Base-by-base conservation (phyloP, 768 basidiomycete genomes). In the Leucocoprinus leucothites region DNA sequence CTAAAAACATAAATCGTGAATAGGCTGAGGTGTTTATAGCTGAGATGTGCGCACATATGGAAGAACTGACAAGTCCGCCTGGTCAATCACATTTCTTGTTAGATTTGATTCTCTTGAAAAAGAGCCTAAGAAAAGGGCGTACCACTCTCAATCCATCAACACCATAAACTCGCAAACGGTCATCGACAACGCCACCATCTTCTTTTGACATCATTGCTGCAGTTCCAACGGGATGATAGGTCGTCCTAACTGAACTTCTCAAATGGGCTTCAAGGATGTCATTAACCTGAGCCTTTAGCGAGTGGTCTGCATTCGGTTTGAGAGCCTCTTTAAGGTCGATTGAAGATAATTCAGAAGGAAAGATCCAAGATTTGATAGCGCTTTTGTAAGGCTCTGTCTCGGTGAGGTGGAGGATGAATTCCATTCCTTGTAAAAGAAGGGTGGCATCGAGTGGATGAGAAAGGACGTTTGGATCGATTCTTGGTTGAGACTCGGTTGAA, bases 141-240 rank as follows among this genome's bases (percentile, higher is more conserved):
- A 64, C 66, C 44, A 72, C 65, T 46, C 68, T 58, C 14, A 71
- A 36, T 47, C 71, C 68, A 28, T 47, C 55, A 9, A 65, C 65
- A n/a, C 70, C 70, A 50, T 70, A 71, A 9, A 72, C 70, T 43
- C 51, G 61, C 44, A 72, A 57, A 9, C 58, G 49, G n/a, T 63
- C 53, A 53, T 69, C 69, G 18, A 72, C 69, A 11, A 71, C 70
- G 40, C 70, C 70, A n/a, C 68, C 70, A 26, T 61, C 53, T n/a
- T 60, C 56, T 28, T 47, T 60, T 18, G 67, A 64, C 31, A 68
- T 58, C 67, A 71, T 68, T 11, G 67, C 54, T 35, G 59, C 60
- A 2, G 68, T 67, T 11, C 65, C 67, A 7, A 64, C 22, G 6
- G 63, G 58, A 16, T 51, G 53, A 25, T 43, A 36, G 7, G 44